Base-by-base conservation (phyloP, 208 protist species). In the Leishmania aethiopica region DNA sequence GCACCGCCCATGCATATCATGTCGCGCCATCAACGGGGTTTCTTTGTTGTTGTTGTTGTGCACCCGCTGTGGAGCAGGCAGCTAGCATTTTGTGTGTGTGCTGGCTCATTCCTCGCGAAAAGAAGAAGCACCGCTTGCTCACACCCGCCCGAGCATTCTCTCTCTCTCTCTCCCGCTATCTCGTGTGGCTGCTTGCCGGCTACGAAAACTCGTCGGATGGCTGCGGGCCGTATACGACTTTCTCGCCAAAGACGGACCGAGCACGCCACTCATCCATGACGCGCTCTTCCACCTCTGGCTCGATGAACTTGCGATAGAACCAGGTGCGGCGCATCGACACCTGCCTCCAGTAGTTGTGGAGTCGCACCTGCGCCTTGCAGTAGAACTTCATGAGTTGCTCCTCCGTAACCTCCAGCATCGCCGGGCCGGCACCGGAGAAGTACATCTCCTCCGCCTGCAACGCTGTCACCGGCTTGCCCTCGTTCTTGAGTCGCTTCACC, bases 341-440 rank as follows among this genome's bases (percentile, higher is more conserved):
- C 83, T 97, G 94, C 84, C 93, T 94, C 92, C 94, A 97, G 77
- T 97, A 97, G 81, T 97, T 95, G 78, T 97, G 94, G 81, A 97
- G 84, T 59, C 91, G 89, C 57, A 91, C 92, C 84, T 95, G 92
- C 74, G 94, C 84, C 83, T 93, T 92, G 70, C 77, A 80, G 80
- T 97, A 97, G 81, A 93, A 97, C 2, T 69, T 57, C 62, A 90
- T 79, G 2, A 97, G 76, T 47, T 91, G 94, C 81, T 95, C 91
- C 80, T 95, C 89, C n/a, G 91, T 86, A 37, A 95, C 89, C 80
- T 94, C 74, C 67, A 91, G 49, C 90, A 97, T 97, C 2, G 94
- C 89, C 19, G 94, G 92, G 1, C 90, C 94, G 7, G 94, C 86
- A 0, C 89, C 89, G 10, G 92, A 93, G 75, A 92, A 97, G 79